Percentiles rank a stretch among this genome's conserved stretches.
Evolutionary conservation across 2,329 filamentous ascomycete species (phyloP).

Genomic region (Pseudogymnoascus sp.): DNA sequence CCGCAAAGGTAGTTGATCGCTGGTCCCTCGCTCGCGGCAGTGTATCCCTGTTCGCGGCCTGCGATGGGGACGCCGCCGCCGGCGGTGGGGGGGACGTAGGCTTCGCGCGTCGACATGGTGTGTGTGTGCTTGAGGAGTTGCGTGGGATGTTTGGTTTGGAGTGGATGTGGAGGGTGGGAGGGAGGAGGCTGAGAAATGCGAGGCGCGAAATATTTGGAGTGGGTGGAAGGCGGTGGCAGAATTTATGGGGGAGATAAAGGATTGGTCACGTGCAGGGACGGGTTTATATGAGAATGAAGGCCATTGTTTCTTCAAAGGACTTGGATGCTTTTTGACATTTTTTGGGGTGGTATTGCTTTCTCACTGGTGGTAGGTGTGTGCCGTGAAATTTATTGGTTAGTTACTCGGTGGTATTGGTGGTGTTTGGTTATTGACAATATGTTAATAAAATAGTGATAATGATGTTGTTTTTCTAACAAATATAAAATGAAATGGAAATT

Average conservation of each 20-base stretch:
- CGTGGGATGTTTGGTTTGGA: background rate
- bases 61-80: conserved; percentile 33
- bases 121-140: background rate
- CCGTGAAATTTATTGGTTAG: too few species aligned
- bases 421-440: background rate
- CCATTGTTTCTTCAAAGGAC: too few species aligned
- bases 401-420: background rate
- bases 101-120: conserved; percentile 63
- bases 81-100: conserved; percentile 64
- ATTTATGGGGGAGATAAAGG: conserved; percentile 2
- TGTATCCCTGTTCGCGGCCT: conserved; percentile 25
- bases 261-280: background rate
- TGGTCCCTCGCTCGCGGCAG: conserved; percentile 42
- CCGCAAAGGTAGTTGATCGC: conserved; percentile 69
- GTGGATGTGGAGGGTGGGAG: background rate
- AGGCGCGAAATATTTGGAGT: background rate
- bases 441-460: background rate
- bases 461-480: background rate
- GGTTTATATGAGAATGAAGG: background rate
- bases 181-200: background rate
- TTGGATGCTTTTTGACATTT: background rate
- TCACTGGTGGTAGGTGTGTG: background rate
- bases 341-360: background rate
- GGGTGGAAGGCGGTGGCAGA: conserved; percentile 8
- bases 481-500: background rate